phyloP scores from a whole-genome alignment of 805 yeast species.

The Candida rishiriensis region DNA sequence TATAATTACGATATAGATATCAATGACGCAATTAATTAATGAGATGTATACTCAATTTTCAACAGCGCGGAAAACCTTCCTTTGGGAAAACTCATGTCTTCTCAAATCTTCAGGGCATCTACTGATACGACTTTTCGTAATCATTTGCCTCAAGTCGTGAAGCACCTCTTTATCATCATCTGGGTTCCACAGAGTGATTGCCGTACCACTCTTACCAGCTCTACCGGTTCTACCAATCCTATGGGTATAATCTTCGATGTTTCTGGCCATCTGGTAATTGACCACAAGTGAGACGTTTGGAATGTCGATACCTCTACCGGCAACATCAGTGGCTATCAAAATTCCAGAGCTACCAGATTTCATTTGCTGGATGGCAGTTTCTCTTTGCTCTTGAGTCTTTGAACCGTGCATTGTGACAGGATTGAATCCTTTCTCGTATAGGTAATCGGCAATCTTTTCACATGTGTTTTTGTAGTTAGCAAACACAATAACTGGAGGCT shows the following conservation, averaged over 20 bases:
- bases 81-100: constrained; percentile 17
- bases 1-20: neutral
- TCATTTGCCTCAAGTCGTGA: constrained; percentile 45
- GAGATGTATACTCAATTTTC: constrained; percentile 6
- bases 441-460: constrained; percentile 54
- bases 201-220: constrained; percentile 78
- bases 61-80: constrained; percentile 10
- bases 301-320: constrained; percentile 95
- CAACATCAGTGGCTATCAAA: constrained; percentile 89
- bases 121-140: constrained; percentile 37
- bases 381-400: constrained; percentile 80
- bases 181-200: constrained; percentile 66
- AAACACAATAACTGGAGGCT: constrained; percentile 71
- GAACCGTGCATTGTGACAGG: constrained; percentile 80
- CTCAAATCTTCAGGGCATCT: constrained; percentile 37
- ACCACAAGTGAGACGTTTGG: constrained; percentile 79
- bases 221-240: constrained; percentile 96
- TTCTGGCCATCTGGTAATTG: constrained; percentile 78
- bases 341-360: constrained; percentile 52
- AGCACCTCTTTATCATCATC: constrained; percentile 48
- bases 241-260: constrained; percentile 82
- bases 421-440: constrained; percentile 41
- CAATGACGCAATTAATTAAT: neutral
- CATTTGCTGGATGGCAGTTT: constrained; percentile 61
- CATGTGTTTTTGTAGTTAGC: constrained; percentile 74